Base-by-base conservation (phyloP, 805 yeast species). In the Wickerhamiella nectarea region DNA sequence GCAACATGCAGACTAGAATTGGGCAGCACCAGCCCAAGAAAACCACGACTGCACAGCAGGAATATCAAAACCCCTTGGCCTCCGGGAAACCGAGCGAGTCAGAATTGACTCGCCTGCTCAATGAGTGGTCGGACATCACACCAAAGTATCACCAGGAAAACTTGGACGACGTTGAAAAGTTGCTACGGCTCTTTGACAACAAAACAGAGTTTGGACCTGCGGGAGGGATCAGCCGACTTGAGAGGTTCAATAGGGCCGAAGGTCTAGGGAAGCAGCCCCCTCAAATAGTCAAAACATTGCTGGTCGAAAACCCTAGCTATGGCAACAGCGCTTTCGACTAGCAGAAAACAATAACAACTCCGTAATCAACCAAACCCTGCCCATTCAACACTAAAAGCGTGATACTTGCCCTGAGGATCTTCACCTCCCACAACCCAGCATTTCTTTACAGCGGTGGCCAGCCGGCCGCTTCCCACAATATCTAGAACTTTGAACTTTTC, bases 391-490 rank as follows among this genome's bases (percentile, higher is more conserved):
- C 94, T 80, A 56, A 75, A 89, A 14, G 71, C 38, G 62, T 64
- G 12, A 64, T 62, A 38, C 52, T 61, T 57, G 14, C 46, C 50
- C 2, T 52, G 51, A 7, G 50, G 47, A 1, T 48, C 42, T 14
- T 50, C 48, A 10, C 61, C 69, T 1, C 70, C 70, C 7, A 67
- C 54, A 15, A 82, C 72, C 80, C 85, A 81, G 17, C 80, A 66
- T 59, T 89, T 89, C 59, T 91, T 89, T 7, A 89, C 97, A 2
- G 87, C 80, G 0, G 96, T 86, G 1, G 95, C 95, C 40, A 89
- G 62, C 51, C 98, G 68, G 0, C 97, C 96, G n/a, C 93, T 84
- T 29, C 79, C 78, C 0, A 85, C 75, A 12, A 87, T 58, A 34
- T 74, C 74, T 34, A 72, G 54, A 33, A 85, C 54, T 2, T 72